A percentile compares a stretch with the other conserved stretches of the same genome.
phyloP scores from a whole-genome alignment of 164 flowering plant genomes.

The Cinnamomum chago region DNA sequence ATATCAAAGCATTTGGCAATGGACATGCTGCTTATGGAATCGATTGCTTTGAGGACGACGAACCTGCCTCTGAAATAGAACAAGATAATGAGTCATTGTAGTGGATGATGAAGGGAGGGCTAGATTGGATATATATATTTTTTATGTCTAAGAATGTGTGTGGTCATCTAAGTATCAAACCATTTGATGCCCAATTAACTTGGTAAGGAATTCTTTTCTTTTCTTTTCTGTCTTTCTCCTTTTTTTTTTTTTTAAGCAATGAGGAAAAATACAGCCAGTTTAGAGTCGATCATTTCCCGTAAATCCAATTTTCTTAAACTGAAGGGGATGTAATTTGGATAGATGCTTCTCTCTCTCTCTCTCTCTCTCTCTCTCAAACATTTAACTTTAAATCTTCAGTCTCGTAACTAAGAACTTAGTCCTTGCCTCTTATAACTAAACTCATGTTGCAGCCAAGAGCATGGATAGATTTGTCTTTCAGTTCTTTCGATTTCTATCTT shows the following conservation, averaged over 20 bases:
- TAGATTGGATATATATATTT: not conserved
- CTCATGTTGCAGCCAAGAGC: no score
- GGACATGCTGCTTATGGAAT: conserved; percentile 77
- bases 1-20: conserved; percentile 71
- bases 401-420: no score
- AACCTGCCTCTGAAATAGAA: conserved; percentile 73
- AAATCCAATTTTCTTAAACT: not conserved
- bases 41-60: conserved; percentile 61
- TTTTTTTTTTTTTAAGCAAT: not conserved
- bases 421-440: no score
- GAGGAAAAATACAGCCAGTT: not conserved
- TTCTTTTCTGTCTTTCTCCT: no score
- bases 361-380: no score
- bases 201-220: no score
- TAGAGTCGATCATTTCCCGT: not conserved
- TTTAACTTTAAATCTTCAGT: no score
- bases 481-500: no score
- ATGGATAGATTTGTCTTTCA: no score
- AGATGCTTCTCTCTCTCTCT: not conserved
- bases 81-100: conserved; percentile 55
- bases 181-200: not conserved
- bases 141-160: not conserved
- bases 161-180: not conserved
- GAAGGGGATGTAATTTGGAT: not conserved
- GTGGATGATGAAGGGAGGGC: conserved; percentile 4